A percentile compares a stretch with the other conserved stretches of the same genome.
phyloP scores from a whole-genome alignment of 257 asterid genomes.

The Capsicum baccatum region DNA sequence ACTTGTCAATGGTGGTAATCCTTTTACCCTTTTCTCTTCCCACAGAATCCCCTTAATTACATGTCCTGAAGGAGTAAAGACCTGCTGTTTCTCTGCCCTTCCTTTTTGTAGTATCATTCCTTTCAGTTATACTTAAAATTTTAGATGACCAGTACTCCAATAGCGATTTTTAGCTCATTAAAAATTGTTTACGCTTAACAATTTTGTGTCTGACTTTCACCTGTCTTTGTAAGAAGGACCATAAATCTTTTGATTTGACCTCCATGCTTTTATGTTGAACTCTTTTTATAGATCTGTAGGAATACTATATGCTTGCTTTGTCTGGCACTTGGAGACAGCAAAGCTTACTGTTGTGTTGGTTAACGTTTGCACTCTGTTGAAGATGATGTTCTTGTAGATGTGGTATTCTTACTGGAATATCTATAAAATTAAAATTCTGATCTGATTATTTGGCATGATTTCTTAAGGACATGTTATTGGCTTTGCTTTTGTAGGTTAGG shows the following conservation, averaged over 20 bases:
- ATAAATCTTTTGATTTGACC: neutral
- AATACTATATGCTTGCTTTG: neutral
- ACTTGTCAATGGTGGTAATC: conserved; percentile 3
- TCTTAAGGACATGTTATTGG: neutral
- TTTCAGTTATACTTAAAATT: neutral
- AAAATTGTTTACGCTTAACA: neutral
- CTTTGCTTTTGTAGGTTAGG: conserved; percentile 10
- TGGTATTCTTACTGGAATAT: conserved; percentile 20
- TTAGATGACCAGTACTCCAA: neutral
- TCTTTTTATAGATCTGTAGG: conserved; percentile 12
- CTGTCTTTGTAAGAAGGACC: conserved; percentile 5
- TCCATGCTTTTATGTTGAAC: conserved; percentile 1
- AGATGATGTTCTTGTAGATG: neutral
- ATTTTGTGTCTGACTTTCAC: neutral
- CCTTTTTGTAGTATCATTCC: neutral
- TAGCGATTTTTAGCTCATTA: conserved; percentile 6
- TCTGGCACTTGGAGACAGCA: neutral
- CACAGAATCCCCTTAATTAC: conserved; percentile 24
- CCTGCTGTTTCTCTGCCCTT: neutral
- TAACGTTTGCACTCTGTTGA: conserved; percentile 11
- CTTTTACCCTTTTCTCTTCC: conserved; percentile 6
- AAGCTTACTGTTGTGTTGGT: neutral
- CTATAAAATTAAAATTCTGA: conserved; percentile 3
- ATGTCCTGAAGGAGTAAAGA: conserved; percentile 22
- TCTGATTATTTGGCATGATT: neutral